Conservation (phyloP, 2,329 filamentous ascomycete species). For the Aspergillus piperis region DNA sequence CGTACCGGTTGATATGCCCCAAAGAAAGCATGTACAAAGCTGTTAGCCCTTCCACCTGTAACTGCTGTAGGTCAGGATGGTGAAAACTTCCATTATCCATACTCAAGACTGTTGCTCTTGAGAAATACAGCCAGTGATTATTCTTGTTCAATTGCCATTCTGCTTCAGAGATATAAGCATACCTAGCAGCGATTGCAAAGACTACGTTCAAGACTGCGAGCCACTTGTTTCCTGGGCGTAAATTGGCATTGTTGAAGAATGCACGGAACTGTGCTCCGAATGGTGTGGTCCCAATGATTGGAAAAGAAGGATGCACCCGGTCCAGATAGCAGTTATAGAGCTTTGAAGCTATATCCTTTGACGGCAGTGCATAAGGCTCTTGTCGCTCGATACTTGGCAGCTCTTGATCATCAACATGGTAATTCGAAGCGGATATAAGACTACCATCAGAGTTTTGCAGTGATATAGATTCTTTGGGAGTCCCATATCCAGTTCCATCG, state of each 20-base stretch:
- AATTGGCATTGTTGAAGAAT: slow-evolving; percentile 36
- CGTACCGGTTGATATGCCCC: slow-evolving; percentile 47
- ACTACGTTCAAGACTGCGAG: slow-evolving; percentile 49
- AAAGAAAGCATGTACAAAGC: slow-evolving; percentile 45
- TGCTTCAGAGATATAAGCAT: slow-evolving; percentile 40
- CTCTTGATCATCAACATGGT: slow-evolving; percentile 46
- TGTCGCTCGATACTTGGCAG: slow-evolving; percentile 37
- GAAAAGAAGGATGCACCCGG: slow-evolving; percentile 48
- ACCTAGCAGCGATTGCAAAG: slow-evolving; percentile 46
- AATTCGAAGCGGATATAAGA: slow-evolving; percentile 35
- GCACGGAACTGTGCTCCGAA: slow-evolving; percentile 47
- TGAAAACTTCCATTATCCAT: slow-evolving; percentile 44
- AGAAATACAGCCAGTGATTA: slow-evolving; percentile 45
- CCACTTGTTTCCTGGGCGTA: slow-evolving; percentile 44
- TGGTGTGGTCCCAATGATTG: slow-evolving; percentile 44
- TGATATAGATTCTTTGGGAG: slow-evolving; percentile 25
- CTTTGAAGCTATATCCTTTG: slow-evolving; percentile 38
- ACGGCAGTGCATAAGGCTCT: slow-evolving; percentile 41
- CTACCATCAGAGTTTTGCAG: slow-evolving; percentile 30
- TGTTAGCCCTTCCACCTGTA: slow-evolving; percentile 46
- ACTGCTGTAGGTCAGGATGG: slow-evolving; percentile 45
- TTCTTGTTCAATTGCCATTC: slow-evolving; percentile 40
- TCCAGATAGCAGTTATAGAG: slow-evolving; percentile 45
- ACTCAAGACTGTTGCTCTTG: slow-evolving; percentile 41
- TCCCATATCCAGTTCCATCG: slow-evolving; percentile 24